These are phyloP conservation scores for Geotrichum phurueaensis DNA, from an alignment of 1,139 yeast genomes.

Conservation along the genomic window DNA sequence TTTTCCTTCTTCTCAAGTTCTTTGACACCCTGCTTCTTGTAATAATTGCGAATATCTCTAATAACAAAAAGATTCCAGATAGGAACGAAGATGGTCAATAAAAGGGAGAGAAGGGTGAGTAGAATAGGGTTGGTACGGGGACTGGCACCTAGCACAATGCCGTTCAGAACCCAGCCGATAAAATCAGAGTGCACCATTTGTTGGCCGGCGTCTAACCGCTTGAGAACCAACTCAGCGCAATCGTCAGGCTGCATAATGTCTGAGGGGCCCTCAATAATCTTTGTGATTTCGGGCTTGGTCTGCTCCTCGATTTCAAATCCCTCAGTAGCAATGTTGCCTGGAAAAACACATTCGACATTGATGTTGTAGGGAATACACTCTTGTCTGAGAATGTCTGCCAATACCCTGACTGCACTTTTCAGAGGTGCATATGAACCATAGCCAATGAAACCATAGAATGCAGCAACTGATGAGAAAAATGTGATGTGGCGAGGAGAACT, in stretches of 20 bases:
- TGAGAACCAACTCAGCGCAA: slow-evolving; percentile 60
- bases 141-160: slow-evolving; percentile 60
- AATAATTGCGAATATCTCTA: slow-evolving; percentile 50
- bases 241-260: slow-evolving; percentile 58
- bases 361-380: slow-evolving; percentile 67
- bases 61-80: slow-evolving; percentile 50
- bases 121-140: slow-evolving; percentile 58
- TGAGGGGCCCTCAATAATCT: slow-evolving; percentile 78
- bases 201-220: slow-evolving; percentile 56
- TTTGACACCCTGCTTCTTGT: slow-evolving; percentile 31
- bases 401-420: slow-evolving; percentile 72
- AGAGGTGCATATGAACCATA: slow-evolving; percentile 86
- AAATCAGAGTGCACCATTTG: slow-evolving; percentile 76
- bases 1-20: slow-evolving; percentile 4
- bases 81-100: slow-evolving; percentile 62
- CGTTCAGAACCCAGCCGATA: slow-evolving; percentile 76
- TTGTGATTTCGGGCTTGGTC: slow-evolving; percentile 83
- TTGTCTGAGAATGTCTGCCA: slow-evolving; percentile 73
- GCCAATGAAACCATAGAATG: slow-evolving; percentile 85
- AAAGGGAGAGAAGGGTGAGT: slow-evolving; percentile 35
- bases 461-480: slow-evolving; percentile 73
- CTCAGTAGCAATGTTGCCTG: slow-evolving; percentile 87
- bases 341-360: slow-evolving; percentile 52
- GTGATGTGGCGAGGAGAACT: slow-evolving; percentile 50
- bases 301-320: slow-evolving; percentile 76